phyloP scores from a whole-genome alignment of 192 early-diverging fungal genomes.

The Geranomyces michiganensis region DNA sequence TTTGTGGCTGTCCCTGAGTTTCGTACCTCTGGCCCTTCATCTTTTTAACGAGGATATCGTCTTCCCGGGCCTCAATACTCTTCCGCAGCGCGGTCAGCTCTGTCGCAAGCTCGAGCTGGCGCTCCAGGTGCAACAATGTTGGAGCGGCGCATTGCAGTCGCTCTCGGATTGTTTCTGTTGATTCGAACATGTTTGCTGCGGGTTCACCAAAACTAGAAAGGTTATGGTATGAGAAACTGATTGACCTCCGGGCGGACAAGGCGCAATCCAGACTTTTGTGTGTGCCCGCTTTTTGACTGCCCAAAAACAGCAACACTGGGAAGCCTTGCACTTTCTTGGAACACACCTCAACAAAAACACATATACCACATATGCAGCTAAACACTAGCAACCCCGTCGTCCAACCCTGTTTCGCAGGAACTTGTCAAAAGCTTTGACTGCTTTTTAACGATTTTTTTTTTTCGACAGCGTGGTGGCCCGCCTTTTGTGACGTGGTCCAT shows the following conservation, averaged over 20 bases:
- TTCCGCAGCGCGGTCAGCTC: neutral
- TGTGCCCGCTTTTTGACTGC: neutral
- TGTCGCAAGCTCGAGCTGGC: neutral
- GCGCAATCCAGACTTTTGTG: neutral
- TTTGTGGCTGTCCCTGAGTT: no score
- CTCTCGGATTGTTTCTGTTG: neutral
- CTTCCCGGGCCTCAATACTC: neutral
- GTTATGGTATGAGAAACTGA: neutral
- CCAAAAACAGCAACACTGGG: neutral
- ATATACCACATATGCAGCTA: neutral
- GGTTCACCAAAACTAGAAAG: neutral
- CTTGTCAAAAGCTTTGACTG: no score
- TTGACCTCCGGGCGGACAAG: neutral
- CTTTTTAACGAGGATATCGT: neutral
- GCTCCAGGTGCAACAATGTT: constrained; percentile 1
- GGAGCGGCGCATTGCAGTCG: neutral
- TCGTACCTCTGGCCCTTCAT: neutral
- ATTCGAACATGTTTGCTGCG: neutral
- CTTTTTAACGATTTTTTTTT: no score
- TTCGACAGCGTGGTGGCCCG: no score
- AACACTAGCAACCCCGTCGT: no score
- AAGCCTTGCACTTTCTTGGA: neutral
- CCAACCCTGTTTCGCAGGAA: no score
- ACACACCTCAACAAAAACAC: neutral
- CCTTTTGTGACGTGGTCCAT: no score